Conservation (phyloP, 1,284 basidiomycete genomes). For the Fistulinella staudtii region DNA sequence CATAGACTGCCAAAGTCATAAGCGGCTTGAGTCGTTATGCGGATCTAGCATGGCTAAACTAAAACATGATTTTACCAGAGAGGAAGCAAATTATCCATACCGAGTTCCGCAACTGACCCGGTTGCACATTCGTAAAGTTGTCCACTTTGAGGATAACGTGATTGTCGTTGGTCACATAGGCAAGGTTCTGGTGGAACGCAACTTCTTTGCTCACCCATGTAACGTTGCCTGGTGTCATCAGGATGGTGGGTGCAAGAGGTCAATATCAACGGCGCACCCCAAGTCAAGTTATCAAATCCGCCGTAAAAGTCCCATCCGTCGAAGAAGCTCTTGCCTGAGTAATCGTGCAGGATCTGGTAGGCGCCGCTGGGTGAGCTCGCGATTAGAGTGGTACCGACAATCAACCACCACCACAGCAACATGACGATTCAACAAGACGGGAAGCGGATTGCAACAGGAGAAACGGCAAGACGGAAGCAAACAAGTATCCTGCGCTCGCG, state of each 20-base stretch:
- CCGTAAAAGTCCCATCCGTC: conserved; percentile 55
- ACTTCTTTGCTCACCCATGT: conserved; percentile 44
- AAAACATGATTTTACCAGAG: background rate
- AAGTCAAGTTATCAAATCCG: conserved; percentile 49
- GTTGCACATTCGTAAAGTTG: conserved; percentile 48
- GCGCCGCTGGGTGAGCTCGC: conserved; percentile 5
- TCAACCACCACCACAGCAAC: background rate
- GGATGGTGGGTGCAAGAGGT: conserved; percentile 8
- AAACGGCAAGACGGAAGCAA: background rate
- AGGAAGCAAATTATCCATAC: conserved; percentile 27
- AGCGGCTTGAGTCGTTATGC: conserved; percentile 45
- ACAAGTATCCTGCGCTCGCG: background rate
- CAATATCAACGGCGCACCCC: conserved; percentile 31
- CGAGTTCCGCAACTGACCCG: conserved; percentile 54
- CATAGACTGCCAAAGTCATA: conserved; percentile 55
- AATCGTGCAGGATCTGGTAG: conserved; percentile 38
- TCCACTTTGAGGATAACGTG: conserved; percentile 60
- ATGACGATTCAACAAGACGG: background rate
- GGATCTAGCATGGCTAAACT: conserved; percentile 34
- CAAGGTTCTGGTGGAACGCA: conserved; percentile 47
- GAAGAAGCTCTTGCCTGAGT: conserved; percentile 46
- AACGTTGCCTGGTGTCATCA: conserved; percentile 43
- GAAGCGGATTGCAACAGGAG: background rate
- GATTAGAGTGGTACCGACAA: conserved; percentile 1
- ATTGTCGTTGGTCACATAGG: conserved; percentile 50